Evolutionary conservation across 192 early-diverging fungal species (phyloP), one percentile per base, ranked within the genome.

Genomic region (Spinellus fusiger): DNA sequence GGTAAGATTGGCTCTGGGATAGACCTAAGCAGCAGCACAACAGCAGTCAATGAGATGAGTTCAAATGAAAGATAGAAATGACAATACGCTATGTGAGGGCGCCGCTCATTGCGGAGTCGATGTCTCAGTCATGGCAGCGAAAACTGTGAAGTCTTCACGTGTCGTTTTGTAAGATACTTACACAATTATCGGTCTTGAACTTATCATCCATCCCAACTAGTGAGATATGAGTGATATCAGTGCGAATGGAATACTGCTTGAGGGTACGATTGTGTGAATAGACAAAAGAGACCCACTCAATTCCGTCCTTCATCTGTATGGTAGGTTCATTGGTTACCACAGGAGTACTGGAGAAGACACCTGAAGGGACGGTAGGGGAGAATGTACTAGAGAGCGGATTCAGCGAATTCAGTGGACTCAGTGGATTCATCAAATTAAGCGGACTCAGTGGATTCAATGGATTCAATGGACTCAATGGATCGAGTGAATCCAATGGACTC

Each of bases 121-220:
- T 12, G 40, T 44, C 18, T 44, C 40, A 44, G n/a, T n/a, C n/a
- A n/a, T n/a, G n/a, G 13, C 2, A 44, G 10, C 13, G 10, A 44
- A 3, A 18, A 10, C 10, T 44, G 40, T 18, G 18, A 12, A 37
- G 13, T 13, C 40, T 44, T 44, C 40, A 44, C 40, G 40, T 44
- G 40, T 44, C 40, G 18, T 18, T 5, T 18, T 12, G 10, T 3
- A 44, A 44, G 22, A 10, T 47, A 73, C 72, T 74, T 32, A 95
- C 81, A 63, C 90, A 94, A 65, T 94, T 95, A 29, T 74, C 80
- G 7, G 46, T 48, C 65, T 85, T 86, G 64, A 93, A 89, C 48
- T 86, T 68, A 22, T 65, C 33, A 54, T 77, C 47, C 58, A 91
- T 69, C 28, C 73, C 58, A 34, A 49, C 46, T 27, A 79, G 8